Conservation (phyloP, 495 filamentous ascomycete genomes). For the Delitschia confertaspora region DNA sequence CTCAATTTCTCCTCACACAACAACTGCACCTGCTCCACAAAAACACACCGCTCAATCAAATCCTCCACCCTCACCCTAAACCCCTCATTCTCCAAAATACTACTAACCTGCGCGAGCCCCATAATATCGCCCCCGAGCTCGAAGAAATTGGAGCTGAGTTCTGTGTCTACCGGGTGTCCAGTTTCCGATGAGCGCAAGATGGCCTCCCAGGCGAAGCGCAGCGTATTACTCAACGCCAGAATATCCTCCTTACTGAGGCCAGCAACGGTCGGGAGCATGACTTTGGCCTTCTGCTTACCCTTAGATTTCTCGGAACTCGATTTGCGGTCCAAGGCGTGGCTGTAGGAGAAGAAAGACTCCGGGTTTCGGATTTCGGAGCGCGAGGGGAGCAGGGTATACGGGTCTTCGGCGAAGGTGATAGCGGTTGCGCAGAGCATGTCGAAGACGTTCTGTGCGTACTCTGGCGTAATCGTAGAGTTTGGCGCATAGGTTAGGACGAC, state of each 20-base stretch:
- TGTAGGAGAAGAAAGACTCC: slow-evolving; percentile 29
- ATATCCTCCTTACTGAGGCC: slow-evolving; percentile 42
- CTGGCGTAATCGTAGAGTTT: slow-evolving; percentile 37
- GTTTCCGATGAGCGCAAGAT: slow-evolving; percentile 38
- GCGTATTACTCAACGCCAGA: slow-evolving; percentile 39
- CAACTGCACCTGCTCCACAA: slow-evolving; percentile 44
- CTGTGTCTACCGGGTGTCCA: slow-evolving; percentile 29
- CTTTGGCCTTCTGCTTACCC: slow-evolving; percentile 9
- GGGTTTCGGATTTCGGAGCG: slow-evolving; percentile 30
- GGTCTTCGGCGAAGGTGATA: slow-evolving; percentile 40
- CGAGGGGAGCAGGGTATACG: slow-evolving; percentile 39
- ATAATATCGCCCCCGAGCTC: slow-evolving; percentile 47
- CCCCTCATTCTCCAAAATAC: slow-evolving; percentile 44
- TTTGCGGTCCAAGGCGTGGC: slow-evolving; percentile 27
- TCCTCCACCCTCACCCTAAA: slow-evolving; percentile 44
- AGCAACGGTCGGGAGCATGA: slow-evolving; percentile 3
- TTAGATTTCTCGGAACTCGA: slow-evolving; percentile 2
- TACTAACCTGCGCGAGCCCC: slow-evolving; percentile 42
- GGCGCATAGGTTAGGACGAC: slow-evolving; percentile 42
- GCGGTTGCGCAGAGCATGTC: slow-evolving; percentile 44
- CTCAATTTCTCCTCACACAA: slow-evolving; percentile 25
- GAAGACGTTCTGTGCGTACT: slow-evolving; percentile 40
- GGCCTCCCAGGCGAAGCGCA: slow-evolving; percentile 44
- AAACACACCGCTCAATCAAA: slow-evolving; percentile 42
- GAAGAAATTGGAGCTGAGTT: slow-evolving; percentile 46